Evolutionary conservation across 2,329 filamentous ascomycete genomes (phyloP), one percentile per base, ranked within the genome.

Genomic region (Colletotrichum gigasporum): DNA sequence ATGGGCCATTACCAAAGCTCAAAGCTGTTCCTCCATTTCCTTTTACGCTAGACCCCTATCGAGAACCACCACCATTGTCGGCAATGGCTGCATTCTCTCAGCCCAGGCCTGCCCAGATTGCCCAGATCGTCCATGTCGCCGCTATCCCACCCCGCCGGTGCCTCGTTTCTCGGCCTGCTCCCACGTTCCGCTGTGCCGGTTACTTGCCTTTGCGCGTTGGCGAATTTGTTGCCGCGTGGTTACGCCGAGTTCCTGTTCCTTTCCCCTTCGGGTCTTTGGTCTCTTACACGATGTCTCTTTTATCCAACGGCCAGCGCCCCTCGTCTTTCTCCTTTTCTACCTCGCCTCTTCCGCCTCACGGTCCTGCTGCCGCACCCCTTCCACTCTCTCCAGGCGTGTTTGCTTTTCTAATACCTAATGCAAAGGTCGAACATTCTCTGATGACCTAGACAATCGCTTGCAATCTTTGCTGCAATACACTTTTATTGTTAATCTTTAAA

Each of bases 61-160:
- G 28, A 18, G n/a, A 39, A n/a, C 3, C 22, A 11, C 18, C 44
- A 6, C 26, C 28, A 41, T 48, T 28, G 5, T 22, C 28, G 41
- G 42, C 9, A 32, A 26, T 54, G n/a, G 18, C 42, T 45, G 18
- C 48, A 22, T 26, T 14, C 20, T 18, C 18, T 45, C 45, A 30
- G 60, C 54, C 32, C 30, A 59, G 54, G 18, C 54, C 24, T 63
- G 47, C 47, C 41, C 47, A 41, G 30, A 34, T 24, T 52, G 55
- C 55, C 60, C 34, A 65, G 56, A 55, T 62, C 56, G 34, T 34
- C 62, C 50, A 51, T 55, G 42, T 44, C 24, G 30, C 35, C 53
- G 45, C 60, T 63, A 63, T 51, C 10, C 20, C 24, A 30, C 42
- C 26, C 28, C 32, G 56, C 51, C 42, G 51, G 42, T 52, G 53